phyloP scores from a whole-genome alignment of 805 yeast genomes.

The Candida suzukii region DNA sequence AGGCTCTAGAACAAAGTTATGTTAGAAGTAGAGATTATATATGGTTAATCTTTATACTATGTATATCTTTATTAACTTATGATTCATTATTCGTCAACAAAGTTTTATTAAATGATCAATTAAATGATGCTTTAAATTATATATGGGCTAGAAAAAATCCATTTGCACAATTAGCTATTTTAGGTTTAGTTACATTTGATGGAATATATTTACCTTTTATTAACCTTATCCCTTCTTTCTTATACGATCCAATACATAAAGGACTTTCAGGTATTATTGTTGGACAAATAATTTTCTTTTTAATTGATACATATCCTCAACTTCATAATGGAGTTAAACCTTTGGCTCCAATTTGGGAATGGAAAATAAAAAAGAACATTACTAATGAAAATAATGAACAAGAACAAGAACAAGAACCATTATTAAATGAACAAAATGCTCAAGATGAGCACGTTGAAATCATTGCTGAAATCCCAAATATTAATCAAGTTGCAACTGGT shows the following conservation, averaged over 20 bases:
- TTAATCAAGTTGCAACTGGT: background rate
- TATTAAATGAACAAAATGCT: background rate
- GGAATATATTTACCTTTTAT: constrained; percentile 40
- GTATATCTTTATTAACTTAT: constrained; percentile 20
- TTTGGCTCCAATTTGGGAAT: constrained; percentile 37
- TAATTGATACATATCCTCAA: constrained; percentile 35
- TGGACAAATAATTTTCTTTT: constrained; percentile 35
- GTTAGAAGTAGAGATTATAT: constrained; percentile 27
- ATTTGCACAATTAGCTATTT: constrained; percentile 28
- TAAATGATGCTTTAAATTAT: constrained; percentile 32
- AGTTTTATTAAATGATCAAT: constrained; percentile 29
- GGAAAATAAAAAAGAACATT: constrained; percentile 6
- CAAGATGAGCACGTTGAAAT: background rate
- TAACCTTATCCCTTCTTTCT: constrained; percentile 18
- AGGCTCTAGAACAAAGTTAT: constrained; percentile 30
- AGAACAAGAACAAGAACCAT: background rate
- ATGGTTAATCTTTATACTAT: constrained; percentile 29
- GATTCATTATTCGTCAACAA: constrained; percentile 21
- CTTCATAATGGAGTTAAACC: constrained; percentile 25
- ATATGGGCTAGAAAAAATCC: constrained; percentile 43
- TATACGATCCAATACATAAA: constrained; percentile 3
- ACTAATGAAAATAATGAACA: background rate
- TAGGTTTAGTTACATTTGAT: constrained; percentile 33
- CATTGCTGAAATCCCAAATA: background rate
- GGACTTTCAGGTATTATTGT: constrained; percentile 29